Base-by-base conservation (phyloP, 352 stramenopile genomes). In the Globisporangium iwayamae region DNA sequence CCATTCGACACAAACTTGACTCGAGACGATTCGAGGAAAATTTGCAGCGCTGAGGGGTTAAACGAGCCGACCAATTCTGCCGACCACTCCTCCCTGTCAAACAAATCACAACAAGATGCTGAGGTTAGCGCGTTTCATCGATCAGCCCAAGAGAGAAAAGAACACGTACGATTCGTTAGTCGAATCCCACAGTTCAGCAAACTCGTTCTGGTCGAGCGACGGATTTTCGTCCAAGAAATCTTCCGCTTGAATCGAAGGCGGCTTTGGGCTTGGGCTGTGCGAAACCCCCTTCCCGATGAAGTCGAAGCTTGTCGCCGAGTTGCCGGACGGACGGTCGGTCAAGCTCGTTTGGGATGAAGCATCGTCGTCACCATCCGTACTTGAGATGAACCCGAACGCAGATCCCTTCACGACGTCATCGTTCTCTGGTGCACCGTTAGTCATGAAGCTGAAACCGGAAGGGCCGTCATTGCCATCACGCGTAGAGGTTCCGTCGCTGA, bases 361-460 rank as follows among this genome's bases (percentile, higher is more conserved):
- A 28, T 90, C 73, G 11, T 83, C 73, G 10, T 81, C 73, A 16
- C 64, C 48, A 41, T 85, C 68, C 10, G 69, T 67, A 20, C 62
- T 78, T 4, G 75, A 65, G 60, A 96, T 91, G 60, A 96, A 96
- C 1, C 79, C 83, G 48, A 96, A 96, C 2, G 87, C 85, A 18
- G 87, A 96, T 3, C 47, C 58, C 22, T 66, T 69, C 14, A 53
- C 60, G 14, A 32, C 51, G 1, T 64, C 60, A 11, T 65, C 62
- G 13, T 63, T 53, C 14, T 65, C 62, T 10, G 66, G 53, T 3
- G 61, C 39, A 4, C 61, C 54, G 34, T 36, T 57, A 34, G 70
- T 52, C 67, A 88, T 83, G 57, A 88, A 88, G 20, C 73, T 72
- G 64, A 88, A 88, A 16, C 71, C 70, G 0, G 79, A 88, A 7